phyloP scores from a whole-genome alignment of 2,329 filamentous ascomycete genomes.

The Paecilomyces fulvus region DNA sequence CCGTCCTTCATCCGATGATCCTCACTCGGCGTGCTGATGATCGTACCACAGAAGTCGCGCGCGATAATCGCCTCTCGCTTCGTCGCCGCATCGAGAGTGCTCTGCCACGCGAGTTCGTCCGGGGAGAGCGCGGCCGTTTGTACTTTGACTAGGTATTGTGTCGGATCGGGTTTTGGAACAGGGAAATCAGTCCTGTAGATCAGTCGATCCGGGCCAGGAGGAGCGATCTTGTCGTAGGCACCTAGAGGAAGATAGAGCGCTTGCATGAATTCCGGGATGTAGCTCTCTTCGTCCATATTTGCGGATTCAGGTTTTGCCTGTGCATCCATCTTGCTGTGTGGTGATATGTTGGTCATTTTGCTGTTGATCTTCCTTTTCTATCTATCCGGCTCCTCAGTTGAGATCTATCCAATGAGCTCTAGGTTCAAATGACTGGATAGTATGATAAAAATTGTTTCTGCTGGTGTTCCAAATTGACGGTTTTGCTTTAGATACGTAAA shows the following conservation, averaged over 20 bases:
- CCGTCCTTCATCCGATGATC: conserved; percentile 22
- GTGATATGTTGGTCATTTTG: background rate
- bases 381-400: background rate
- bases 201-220: conserved; percentile 18
- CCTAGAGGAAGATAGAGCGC: conserved; percentile 28
- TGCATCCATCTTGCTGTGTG: background rate
- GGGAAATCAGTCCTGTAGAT: conserved; percentile 28
- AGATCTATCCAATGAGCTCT: background rate
- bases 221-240: conserved; percentile 10
- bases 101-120: conserved; percentile 24
- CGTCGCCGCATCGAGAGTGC: conserved; percentile 16
- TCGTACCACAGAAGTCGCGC: conserved; percentile 33
- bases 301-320: conserved; percentile 13
- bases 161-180: conserved; percentile 24
- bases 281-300: conserved; percentile 27
- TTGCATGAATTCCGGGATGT: conserved; percentile 29
- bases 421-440: background rate
- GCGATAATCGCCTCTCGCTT: conserved; percentile 27
- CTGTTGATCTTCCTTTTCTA: background rate
- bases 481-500: background rate
- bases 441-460: background rate
- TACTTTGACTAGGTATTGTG: conserved; percentile 36
- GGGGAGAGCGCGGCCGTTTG: conserved; percentile 30
- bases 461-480: background rate
- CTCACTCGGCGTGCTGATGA: conserved; percentile 26